Base-by-base conservation (phyloP, 1,284 basidiomycete species). In the Ceratobasidium sp. region DNA sequence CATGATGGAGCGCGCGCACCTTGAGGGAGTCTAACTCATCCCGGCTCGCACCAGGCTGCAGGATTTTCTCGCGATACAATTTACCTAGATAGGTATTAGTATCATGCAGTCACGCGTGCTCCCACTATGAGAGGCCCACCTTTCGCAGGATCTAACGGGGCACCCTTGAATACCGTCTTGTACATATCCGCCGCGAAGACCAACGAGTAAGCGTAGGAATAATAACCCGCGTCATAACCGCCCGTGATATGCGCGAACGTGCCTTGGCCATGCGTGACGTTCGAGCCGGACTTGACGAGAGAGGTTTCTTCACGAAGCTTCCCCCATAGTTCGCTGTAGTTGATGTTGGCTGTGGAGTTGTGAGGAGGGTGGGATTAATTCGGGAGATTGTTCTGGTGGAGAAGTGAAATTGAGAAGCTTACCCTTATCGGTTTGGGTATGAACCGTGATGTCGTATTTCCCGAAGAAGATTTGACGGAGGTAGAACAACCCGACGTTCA, bases 101-200 rank as follows among this genome's bases (percentile, higher is more conserved):
- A 17, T 51, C 73, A 22, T 73, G 27, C 47, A 69, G 51, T 41
- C 36, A 41, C 11, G 36, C 36, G 36, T 11, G 36, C 11, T 41
- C 17, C 1, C 59, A 24, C 14, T 15, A n/a, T n/a, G n/a, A n/a
- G n/a, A n/a, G 41, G 36, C 75, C 22, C 47, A 50, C 89, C 89
- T 17, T 88, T 87, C 27, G 82, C 83, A 1, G 91, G 89, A 79
- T 91, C 88, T 75, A 95, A 84, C 29, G 93, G 93, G 77, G 92
- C 90, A 54, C 85, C 83, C 80, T 91, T 91, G 85, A 95, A 95
- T n/a, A 94, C 87, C 5, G 90, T 90, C 56, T 86, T 84, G 82
- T 92, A 94, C 92, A 94, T 94, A 81, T 94, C 92, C 54, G 90
- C 87, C 0, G 91, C 91, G 81, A 93, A 93, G 41, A 93, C 91